Evolutionary conservation across 805 yeast species (phyloP).

Genomic region (Zygotorulaspora chibaensis): DNA sequence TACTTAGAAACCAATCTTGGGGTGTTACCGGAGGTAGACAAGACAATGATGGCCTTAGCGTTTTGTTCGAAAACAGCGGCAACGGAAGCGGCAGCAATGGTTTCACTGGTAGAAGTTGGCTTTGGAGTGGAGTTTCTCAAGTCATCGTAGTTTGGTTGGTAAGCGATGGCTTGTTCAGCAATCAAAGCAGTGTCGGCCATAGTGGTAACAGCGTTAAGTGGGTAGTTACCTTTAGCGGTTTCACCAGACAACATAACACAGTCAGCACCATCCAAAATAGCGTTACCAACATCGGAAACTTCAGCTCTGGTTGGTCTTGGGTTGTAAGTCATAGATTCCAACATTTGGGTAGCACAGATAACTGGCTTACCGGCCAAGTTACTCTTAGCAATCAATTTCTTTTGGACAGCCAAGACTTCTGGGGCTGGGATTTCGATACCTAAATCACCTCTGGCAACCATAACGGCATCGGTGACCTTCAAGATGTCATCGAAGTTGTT

Average conservation of each 20-base stretch:
- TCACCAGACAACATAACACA: constrained; percentile 99
- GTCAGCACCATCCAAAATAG: constrained; percentile 98
- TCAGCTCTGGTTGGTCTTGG: constrained; percentile 99
- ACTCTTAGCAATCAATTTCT: constrained; percentile 98
- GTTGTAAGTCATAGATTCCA: constrained; percentile 98
- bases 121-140: constrained; percentile 76
- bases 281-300: constrained; percentile 98
- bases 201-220: constrained; percentile 95
- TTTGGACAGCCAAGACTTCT: constrained; percentile 96
- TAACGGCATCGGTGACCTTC: constrained; percentile 94
- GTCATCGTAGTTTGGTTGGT: constrained; percentile 79
- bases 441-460: constrained; percentile 99
- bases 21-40: constrained; percentile 92
- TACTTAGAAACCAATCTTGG: constrained; percentile 96
- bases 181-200: constrained; percentile 96
- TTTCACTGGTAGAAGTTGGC: constrained; percentile 92
- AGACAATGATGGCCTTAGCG: constrained; percentile 94
- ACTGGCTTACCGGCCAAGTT: constrained; percentile 99
- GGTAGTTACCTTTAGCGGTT: constrained; percentile 99
- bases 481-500: constrained; percentile 98
- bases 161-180: constrained; percentile 96
- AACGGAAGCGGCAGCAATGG: constrained; percentile 95
- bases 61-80: constrained; percentile 93
- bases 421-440: constrained; percentile 99
- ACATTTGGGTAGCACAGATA: constrained; percentile 99